Percentiles rank a stretch among this genome's conserved stretches.
phyloP scores from a whole-genome alignment of 78 protist species.

The Diacronema lutheri region DNA sequence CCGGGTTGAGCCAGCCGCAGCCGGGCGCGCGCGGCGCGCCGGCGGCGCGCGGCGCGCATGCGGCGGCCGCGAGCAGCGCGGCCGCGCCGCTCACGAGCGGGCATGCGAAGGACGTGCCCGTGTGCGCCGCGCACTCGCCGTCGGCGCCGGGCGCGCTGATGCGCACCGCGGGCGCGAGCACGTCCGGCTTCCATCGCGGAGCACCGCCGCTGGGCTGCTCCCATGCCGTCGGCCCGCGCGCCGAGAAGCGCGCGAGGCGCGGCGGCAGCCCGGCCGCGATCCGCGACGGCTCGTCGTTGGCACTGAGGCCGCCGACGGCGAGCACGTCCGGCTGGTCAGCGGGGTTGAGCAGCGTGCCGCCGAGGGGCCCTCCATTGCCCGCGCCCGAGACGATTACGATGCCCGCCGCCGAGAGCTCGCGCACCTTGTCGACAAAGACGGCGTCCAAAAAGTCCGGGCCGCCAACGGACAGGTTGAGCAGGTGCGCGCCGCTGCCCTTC shows the following conservation, averaged over 20 bases:
- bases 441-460: conserved; percentile 92
- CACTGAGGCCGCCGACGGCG: conserved; percentile 65
- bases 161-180: not conserved
- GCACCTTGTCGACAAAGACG: conserved; percentile 93
- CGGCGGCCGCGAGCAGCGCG: conserved; percentile 24
- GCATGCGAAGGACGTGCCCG: conserved; percentile 66
- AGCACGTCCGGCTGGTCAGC: conserved; percentile 90
- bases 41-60: too few species aligned
- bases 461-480: conserved; percentile 91
- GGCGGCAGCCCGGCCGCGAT: not conserved
- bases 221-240: conserved; percentile 89
- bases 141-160: too few species aligned
- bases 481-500: conserved; percentile 28
- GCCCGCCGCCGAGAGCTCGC: conserved; percentile 79
- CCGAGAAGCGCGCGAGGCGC: not conserved
- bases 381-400: conserved; percentile 86
- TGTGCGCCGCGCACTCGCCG: not conserved
- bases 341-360: conserved; percentile 93
- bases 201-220: conserved; percentile 72
- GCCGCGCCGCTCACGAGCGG: conserved; percentile 88
- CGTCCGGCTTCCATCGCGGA: not conserved
- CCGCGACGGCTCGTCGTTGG: not conserved
- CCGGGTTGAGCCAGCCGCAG: conserved; percentile 58
- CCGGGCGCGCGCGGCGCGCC: too few species aligned
- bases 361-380: conserved; percentile 95